Evolutionary conservation across 75 land plant species (phyloP).

Genomic region (Sequoiadendron giganteum): DNA sequence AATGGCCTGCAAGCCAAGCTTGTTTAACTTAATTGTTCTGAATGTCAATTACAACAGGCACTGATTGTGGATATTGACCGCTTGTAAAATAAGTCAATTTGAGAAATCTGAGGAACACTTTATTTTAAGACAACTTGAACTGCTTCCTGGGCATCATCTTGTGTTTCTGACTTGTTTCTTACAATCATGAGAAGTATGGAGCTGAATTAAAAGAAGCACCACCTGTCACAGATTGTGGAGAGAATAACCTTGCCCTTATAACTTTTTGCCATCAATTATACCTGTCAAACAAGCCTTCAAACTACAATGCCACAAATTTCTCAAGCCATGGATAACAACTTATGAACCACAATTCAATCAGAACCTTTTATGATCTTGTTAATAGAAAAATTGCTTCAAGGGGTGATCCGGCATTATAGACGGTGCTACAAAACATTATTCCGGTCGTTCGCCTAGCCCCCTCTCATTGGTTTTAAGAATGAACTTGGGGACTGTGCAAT

Average conservation of each 20-base stretch:
- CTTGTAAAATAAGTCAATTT: neutral
- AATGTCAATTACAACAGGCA: neutral
- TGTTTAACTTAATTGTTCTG: neutral
- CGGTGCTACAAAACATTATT: neutral
- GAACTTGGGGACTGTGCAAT: neutral
- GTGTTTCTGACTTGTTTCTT: neutral
- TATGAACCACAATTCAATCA: neutral
- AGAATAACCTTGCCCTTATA: neutral
- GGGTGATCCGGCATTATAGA: neutral
- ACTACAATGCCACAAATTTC: neutral
- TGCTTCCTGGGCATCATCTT: neutral
- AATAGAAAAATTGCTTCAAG: neutral
- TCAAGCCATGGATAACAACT: neutral
- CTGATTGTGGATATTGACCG: neutral
- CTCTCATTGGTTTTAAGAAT: neutral
- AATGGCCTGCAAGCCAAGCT: slow-evolving; percentile 4
- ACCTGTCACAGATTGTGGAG: neutral
- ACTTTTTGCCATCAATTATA: neutral
- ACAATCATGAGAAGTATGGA: neutral
- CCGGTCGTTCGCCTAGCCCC: neutral
- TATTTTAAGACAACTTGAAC: neutral
- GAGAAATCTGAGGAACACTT: neutral
- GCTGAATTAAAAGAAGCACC: neutral
- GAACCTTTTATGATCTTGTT: neutral
- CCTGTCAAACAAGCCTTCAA: neutral